Evolutionary conservation across 202 grass and related monocot species (phyloP).

Genomic region (Schoenoplectus tabernaemontani): DNA sequence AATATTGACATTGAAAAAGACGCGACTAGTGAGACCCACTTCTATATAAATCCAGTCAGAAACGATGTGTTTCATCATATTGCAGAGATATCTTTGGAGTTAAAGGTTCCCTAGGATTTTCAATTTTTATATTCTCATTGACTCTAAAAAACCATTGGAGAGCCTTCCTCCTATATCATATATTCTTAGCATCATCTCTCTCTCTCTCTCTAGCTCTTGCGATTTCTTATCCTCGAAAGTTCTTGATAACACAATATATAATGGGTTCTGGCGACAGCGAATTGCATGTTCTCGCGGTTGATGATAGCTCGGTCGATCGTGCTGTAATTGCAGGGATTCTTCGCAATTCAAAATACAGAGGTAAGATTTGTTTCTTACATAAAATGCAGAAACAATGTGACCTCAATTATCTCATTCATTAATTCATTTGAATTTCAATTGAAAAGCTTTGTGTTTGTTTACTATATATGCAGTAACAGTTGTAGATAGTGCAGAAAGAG

Average conservation of each 20-base stretch:
- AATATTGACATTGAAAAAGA: slow-evolving; percentile 17
- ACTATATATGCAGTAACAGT: slow-evolving; percentile 45
- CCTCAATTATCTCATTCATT: background rate
- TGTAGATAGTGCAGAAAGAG: slow-evolving; percentile 67
- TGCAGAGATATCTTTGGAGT: background rate
- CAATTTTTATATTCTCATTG: background rate
- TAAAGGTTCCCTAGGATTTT: slow-evolving; percentile 10
- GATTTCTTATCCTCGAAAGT: background rate
- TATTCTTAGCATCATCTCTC: slow-evolving; percentile 13
- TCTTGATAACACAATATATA: background rate
- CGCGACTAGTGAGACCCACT: slow-evolving; percentile 15
- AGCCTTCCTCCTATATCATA: slow-evolving; percentile 2
- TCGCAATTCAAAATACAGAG: slow-evolving; percentile 65
- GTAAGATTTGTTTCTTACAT: slow-evolving; percentile 16
- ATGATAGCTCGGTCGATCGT: slow-evolving; percentile 69
- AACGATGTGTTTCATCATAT: background rate
- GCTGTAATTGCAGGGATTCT: slow-evolving; percentile 66
- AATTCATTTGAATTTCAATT: background rate
- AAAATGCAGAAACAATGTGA: background rate
- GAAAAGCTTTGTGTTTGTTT: background rate
- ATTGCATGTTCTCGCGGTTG: slow-evolving; percentile 70
- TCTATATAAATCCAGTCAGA: slow-evolving; percentile 15
- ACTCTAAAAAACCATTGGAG: slow-evolving; percentile 8
- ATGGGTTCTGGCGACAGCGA: slow-evolving; percentile 25
- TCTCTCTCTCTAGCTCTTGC: slow-evolving; percentile 16